Conservation (phyloP, 2,329 filamentous ascomycete genomes). For the Diaporthe vexans region DNA sequence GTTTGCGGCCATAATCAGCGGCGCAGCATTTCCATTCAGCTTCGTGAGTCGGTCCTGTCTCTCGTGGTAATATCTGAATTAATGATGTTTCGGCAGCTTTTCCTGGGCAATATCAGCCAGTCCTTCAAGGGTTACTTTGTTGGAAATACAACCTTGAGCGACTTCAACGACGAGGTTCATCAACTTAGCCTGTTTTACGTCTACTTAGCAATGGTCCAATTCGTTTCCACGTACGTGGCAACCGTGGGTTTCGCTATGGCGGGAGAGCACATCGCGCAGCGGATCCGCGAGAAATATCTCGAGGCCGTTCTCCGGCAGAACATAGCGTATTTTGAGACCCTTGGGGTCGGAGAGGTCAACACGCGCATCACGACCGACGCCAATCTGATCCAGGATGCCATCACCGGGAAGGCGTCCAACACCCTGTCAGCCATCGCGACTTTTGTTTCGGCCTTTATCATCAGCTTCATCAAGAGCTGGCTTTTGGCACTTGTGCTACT, state of each 20-base stretch:
- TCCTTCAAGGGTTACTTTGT: conserved; percentile 76
- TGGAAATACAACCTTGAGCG: conserved; percentile 59
- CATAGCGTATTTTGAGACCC: conserved; percentile 92
- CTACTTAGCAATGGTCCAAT: conserved; percentile 86
- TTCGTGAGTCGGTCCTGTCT: background rate
- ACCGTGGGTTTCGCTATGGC: conserved; percentile 93
- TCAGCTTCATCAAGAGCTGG: conserved; percentile 92
- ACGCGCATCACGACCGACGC: conserved; percentile 95
- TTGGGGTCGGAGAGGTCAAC: conserved; percentile 92
- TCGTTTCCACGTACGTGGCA: conserved; percentile 80
- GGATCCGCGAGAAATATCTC: conserved; percentile 87
- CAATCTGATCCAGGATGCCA: conserved; percentile 92
- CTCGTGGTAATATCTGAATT: background rate
- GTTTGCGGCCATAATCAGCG: background rate
- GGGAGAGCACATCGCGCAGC: conserved; percentile 82
- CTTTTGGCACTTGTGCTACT: conserved; percentile 90
- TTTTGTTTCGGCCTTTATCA: conserved; percentile 89
- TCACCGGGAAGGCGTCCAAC: conserved; percentile 89
- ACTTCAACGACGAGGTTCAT: conserved; percentile 72
- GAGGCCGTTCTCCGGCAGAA: conserved; percentile 88
- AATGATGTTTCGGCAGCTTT: background rate
- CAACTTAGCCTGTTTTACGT: conserved; percentile 84
- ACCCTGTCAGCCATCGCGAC: conserved; percentile 83
- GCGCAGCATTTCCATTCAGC: background rate
- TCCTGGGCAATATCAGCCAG: background rate